Base-by-base conservation (phyloP, 306 rosid species). In the Amphicarpaea edgeworthii region DNA sequence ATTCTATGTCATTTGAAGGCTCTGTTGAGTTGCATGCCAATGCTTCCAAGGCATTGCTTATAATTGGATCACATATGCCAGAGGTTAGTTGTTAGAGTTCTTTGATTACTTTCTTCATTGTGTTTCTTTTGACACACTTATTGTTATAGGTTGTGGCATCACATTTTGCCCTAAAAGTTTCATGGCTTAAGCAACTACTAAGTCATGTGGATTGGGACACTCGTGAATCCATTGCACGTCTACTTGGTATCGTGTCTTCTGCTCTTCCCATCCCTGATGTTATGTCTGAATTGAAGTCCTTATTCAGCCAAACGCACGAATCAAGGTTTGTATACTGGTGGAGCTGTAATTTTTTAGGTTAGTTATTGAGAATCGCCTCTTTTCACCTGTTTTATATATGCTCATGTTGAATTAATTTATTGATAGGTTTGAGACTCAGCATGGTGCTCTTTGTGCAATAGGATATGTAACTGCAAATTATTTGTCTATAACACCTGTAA, bases 201-300 rank as follows among this genome's bases (percentile, higher is more conserved):
- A 86, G 86, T 87, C 98, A 94, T 60, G 85, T 94, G 78, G 96
- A 94, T 75, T 73, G 88, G 87, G 91, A 92, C 77, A 90, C 97
- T 59, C 98, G 97, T 77, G 97, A 94, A 87, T 88, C 95, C 73
- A 86, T 88, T 43, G 97, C 98, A 75, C 91, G 96, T 26, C 76
- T 94, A 87, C 96, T 94, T 81, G 98, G 98, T 77, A 83, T 94
- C 55, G 95, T 91, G 72, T 90, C 98, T 76, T 92, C 92, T 77
- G 84, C 87, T 77, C 92, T 92, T 73, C 84, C 93, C 23, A 77
- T 71, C 53, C 76, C 82, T 70, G 82, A 79, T 80, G 75, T 92
- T 78, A 68, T 89, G 30, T 79, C 77, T 38, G 96, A 90, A 61
- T 81, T 92, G 85, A 81, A 88, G 81, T 83, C 92, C 70, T 79